A percentile compares a stretch with the other conserved stretches of the same genome.
These are phyloP conservation scores for Peronospora belbahrii DNA, from an alignment of 352 stramenopile species.

Conservation along the genomic window DNA sequence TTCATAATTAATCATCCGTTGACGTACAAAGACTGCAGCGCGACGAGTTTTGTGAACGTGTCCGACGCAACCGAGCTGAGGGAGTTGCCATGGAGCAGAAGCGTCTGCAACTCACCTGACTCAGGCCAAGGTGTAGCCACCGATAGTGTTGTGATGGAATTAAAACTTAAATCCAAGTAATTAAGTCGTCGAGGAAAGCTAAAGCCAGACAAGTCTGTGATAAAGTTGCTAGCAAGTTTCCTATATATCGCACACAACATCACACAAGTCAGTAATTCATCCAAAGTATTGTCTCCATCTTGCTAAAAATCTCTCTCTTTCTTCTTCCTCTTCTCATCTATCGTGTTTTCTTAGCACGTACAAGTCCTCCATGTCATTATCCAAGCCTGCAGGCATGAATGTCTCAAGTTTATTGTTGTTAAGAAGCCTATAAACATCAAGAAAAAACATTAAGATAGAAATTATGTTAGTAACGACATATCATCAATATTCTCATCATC, in stretches of 20 bases:
- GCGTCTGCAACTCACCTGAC: slow-evolving; percentile 40
- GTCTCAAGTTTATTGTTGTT: slow-evolving; percentile 50
- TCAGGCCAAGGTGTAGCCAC: slow-evolving; percentile 33
- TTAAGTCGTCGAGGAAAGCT: slow-evolving; percentile 36
- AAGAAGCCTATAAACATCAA: slow-evolving; percentile 23
- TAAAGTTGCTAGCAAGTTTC: slow-evolving; percentile 37
- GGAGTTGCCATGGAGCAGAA: slow-evolving; percentile 49
- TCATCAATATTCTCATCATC: too few relatives aligned
- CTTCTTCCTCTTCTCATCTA: too few relatives aligned
- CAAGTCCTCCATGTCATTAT: slow-evolving; percentile 54
- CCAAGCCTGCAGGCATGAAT: slow-evolving; percentile 28
- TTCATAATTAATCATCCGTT: not conserved
- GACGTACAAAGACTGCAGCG: slow-evolving; percentile 49
- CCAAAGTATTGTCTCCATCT: not conserved
- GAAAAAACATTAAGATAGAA: slow-evolving; percentile 1
- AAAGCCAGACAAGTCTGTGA: slow-evolving; percentile 30
- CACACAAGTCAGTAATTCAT: not conserved
- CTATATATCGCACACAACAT: slow-evolving; percentile 11
- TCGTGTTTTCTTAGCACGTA: slow-evolving; percentile 18
- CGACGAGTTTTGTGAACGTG: slow-evolving; percentile 36
- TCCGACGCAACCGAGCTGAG: slow-evolving; percentile 27
- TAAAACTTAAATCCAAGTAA: slow-evolving; percentile 42
- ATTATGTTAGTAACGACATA: not conserved
- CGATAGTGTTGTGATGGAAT: slow-evolving; percentile 31
- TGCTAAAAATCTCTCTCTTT: not conserved